Evolutionary conservation across 106 monocot genomes (phyloP).

Genomic region (Vanilla planifolia): DNA sequence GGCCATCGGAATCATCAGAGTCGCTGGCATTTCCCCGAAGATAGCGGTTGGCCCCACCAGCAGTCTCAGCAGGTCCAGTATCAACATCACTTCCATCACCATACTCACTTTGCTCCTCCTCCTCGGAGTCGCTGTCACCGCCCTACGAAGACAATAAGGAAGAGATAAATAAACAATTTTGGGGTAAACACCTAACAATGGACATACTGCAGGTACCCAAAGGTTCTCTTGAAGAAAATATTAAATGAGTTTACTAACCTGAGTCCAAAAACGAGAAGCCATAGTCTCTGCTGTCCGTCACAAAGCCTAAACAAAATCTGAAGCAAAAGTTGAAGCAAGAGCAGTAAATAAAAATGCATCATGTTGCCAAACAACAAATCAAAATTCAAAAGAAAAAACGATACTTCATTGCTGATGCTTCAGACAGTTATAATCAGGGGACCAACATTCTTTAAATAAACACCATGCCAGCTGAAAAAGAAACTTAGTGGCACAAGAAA

Average conservation of each 20-base stretch:
- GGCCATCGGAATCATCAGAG: slow-evolving; percentile 67
- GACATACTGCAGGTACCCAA: no score
- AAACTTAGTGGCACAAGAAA: no score
- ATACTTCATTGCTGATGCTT: no score
- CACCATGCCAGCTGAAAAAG: no score
- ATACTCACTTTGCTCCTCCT: slow-evolving; percentile 24
- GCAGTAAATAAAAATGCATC: no score
- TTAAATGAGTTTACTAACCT: slow-evolving; percentile 18
- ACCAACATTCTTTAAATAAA: no score
- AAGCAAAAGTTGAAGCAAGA: no score
- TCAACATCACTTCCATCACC: slow-evolving; percentile 25
- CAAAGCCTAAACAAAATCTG: no score
- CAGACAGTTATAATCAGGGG: no score
- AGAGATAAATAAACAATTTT: background rate
- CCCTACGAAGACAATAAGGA: slow-evolving; percentile 23
- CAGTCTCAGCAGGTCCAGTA: slow-evolving; percentile 4
- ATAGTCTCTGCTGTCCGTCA: no score
- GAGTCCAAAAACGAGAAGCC: slow-evolving; percentile 39
- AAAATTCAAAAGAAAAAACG: no score
- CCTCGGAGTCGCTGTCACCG: slow-evolving; percentile 49
- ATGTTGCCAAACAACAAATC: no score
- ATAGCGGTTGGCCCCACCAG: slow-evolving; percentile 18
- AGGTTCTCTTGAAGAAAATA: background rate
- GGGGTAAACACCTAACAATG: background rate
- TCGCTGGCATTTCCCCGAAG: slow-evolving; percentile 31